phyloP scores from a whole-genome alignment of 306 rosid species.

The Spatholobus suberectus region DNA sequence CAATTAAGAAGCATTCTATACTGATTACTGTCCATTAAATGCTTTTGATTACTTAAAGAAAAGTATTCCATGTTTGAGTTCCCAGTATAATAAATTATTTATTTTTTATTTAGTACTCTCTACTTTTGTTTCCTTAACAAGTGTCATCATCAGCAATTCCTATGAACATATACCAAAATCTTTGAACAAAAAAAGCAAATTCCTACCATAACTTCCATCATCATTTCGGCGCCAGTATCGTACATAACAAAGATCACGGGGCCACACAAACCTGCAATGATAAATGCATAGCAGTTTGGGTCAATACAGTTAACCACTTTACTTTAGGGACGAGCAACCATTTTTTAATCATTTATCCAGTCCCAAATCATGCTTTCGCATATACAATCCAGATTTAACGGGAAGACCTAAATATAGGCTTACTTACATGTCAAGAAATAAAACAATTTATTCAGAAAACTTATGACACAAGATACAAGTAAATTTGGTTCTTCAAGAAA shows the following conservation, averaged over 20 bases:
- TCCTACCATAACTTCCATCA: conserved; percentile 95
- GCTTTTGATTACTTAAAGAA: neutral
- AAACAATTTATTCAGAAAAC: conserved; percentile 22
- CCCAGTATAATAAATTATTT: conserved; percentile 6
- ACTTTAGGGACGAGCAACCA: conserved; percentile 4
- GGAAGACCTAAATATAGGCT: neutral
- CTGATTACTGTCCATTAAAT: neutral
- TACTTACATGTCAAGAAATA: conserved; percentile 6
- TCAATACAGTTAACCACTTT: conserved; percentile 15
- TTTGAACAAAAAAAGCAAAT: conserved; percentile 31
- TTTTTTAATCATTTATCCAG: conserved; percentile 20
- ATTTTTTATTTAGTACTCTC: conserved; percentile 5
- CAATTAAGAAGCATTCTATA: conserved; percentile 14
- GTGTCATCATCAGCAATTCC: neutral
- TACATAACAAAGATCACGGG: conserved; percentile 98
- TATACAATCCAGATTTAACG: neutral
- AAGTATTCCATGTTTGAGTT: neutral
- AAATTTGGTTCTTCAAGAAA: conserved; percentile 10
- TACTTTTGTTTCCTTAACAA: conserved; percentile 12
- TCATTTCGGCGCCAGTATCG: conserved; percentile 99
- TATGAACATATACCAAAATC: neutral
- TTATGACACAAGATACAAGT: conserved; percentile 3
- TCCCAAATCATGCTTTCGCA: conserved; percentile 8
- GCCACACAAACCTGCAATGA: conserved; percentile 91
- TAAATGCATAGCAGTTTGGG: conserved; percentile 19